Evolutionary conservation across 495 filamentous ascomycete species (phyloP).

Genomic region (Trichoderma virens): DNA sequence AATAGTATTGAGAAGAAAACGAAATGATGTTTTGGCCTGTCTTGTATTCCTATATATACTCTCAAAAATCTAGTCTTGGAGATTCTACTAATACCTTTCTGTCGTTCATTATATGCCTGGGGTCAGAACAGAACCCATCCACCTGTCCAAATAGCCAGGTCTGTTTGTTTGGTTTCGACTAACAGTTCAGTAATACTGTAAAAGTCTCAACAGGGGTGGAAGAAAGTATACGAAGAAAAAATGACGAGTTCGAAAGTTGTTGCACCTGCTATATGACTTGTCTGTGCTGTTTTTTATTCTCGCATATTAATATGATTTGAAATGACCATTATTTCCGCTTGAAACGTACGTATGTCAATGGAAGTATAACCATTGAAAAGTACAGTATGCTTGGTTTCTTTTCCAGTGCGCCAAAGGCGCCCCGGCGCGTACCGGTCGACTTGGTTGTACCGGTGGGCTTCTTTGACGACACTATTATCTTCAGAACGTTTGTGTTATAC

Average conservation of each 20-base stretch:
- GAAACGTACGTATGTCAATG: background rate
- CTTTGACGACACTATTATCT: conserved; percentile 14
- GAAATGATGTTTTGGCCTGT: no score
- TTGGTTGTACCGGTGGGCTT: conserved; percentile 16
- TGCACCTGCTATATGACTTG: background rate
- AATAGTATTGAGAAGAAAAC: no score
- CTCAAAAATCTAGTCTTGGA: no score
- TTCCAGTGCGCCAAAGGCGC: background rate
- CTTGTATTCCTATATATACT: no score
- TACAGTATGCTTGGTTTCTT: conserved; percentile 7
- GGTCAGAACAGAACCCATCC: no score
- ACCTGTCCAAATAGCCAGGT: no score
- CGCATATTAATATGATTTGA: background rate
- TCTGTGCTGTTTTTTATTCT: background rate
- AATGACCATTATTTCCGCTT: background rate
- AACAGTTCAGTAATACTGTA: no score
- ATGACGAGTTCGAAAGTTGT: background rate
- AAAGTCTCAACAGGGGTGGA: background rate
- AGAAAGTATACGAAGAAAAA: background rate
- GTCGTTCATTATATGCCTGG: no score
- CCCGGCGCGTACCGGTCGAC: conserved; percentile 14
- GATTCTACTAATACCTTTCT: no score
- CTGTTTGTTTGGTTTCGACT: no score
- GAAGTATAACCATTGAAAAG: background rate
- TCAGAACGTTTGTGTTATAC: conserved; percentile 13